Conservation (phyloP, 176 grass and related monocot genomes). For the Chrysopogon serrulatus region DNA sequence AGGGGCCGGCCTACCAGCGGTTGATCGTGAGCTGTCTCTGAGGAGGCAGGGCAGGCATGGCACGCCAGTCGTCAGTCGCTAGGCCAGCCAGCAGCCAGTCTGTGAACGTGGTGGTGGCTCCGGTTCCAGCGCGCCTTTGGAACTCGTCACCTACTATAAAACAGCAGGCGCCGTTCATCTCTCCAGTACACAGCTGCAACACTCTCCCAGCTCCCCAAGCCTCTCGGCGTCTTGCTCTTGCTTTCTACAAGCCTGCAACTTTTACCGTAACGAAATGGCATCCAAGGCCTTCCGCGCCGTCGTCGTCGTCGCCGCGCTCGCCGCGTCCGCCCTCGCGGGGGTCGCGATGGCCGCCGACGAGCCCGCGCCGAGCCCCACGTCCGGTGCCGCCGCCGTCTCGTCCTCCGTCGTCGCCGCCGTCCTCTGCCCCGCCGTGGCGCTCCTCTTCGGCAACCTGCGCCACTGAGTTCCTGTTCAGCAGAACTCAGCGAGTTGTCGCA, state of each 20-base stretch:
- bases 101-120: neutral
- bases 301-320: constrained; percentile 21
- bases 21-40: constrained; percentile 42
- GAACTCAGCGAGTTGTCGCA: no score
- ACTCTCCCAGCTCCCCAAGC: no score
- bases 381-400: constrained; percentile 28
- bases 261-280: constrained; percentile 15
- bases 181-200: neutral
- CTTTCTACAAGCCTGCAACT: neutral
- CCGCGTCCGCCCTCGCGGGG: constrained; percentile 32
- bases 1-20: neutral
- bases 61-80: neutral
- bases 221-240: neutral
- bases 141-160: constrained; percentile 35
- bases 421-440: constrained; percentile 56
- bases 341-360: constrained; percentile 48
- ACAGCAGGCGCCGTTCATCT: neutral
- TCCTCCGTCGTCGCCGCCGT: constrained; percentile 38
- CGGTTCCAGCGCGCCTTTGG: neutral
- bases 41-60: neutral
- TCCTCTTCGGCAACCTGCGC: constrained; percentile 49
- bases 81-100: neutral
- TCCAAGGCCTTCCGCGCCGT: constrained; percentile 24
- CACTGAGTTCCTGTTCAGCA: constrained; percentile 6
- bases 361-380: constrained; percentile 74